Base-by-base conservation (phyloP, 2,329 filamentous ascomycete genomes). In the Plectosphaerella cucumerina region DNA sequence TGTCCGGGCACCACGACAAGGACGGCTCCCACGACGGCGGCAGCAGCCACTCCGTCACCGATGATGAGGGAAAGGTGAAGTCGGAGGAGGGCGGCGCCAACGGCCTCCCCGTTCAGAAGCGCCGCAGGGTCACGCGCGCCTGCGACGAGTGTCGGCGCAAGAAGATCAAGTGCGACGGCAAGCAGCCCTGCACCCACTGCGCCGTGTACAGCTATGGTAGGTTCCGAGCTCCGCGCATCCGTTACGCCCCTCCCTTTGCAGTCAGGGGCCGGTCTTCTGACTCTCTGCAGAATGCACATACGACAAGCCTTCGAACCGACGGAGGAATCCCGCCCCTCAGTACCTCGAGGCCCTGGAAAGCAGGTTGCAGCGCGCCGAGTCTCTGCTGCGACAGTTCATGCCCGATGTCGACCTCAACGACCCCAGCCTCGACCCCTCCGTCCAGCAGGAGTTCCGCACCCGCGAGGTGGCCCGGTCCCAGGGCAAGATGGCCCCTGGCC, bases 121-220 rank as follows among this genome's bases (percentile, higher is more conserved):
- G 89, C 55, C 78, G 88, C 50, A 79, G 89, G 63, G 89, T 93
- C 43, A 92, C 88, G 18, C 78, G 89, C 60, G 89, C 89, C 39
- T 93, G 89, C 69, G 89, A 91, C 60, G 87, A 92, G 67, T 93
- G 89, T 65, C 81, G 89, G 51, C 80, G 88, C 59, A 93, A 93
- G 68, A 93, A 93, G 70, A 93, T 93, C 63, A 93, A 92, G 66
- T 93, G 88, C 60, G 88, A 92, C 66, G 89, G 88, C 59, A 90
- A 91, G 68, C 88, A 92, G 65, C 89, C 89, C 10, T 94, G 89
- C 70, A 97, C 92, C 0, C 94, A 97, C 70, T 99, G 94, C 69
- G 96, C 92, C 11, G 91, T 97, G 47, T 99, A 99, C 70, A 97
- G 91, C 67, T 99, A 99, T 76, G 93, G 94, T 97, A 79, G 5